Conservation (phyloP, 345 rosid species). For the Durio zibethinus region DNA sequence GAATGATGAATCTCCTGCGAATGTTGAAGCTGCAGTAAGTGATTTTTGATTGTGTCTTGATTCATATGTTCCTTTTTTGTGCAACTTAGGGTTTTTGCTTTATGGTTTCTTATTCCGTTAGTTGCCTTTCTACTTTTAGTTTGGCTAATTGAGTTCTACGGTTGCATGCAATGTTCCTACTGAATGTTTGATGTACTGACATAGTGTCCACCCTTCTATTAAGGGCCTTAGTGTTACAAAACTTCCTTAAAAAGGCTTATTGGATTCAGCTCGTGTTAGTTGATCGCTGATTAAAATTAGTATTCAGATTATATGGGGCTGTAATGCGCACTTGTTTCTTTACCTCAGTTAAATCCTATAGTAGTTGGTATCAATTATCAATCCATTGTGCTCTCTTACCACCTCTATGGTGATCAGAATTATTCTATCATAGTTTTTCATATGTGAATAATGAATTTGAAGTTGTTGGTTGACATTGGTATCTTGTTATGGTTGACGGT, state of each 20-base stretch:
- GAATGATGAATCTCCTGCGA: slow-evolving; percentile 90
- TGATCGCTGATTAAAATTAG: not conserved
- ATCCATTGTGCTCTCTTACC: not conserved
- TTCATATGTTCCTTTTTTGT: not conserved
- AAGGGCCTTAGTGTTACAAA: not conserved
- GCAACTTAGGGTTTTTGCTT: not conserved
- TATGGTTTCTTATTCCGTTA: not conserved
- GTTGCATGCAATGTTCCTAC: not conserved
- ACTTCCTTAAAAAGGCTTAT: not conserved
- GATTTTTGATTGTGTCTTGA: not conserved
- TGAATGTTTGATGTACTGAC: not conserved
- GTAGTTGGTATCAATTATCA: not conserved
- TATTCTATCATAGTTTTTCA: not conserved
- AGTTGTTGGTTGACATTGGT: not conserved
- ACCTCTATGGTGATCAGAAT: not conserved
- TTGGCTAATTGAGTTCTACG: not conserved
- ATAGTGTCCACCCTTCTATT: not conserved
- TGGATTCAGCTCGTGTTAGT: not conserved
- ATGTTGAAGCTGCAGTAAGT: slow-evolving; percentile 88
- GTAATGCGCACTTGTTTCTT: not conserved
- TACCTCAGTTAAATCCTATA: not conserved
- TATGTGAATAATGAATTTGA: not conserved
- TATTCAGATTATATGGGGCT: not conserved
- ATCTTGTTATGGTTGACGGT: not conserved
- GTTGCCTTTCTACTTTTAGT: not conserved